phyloP scores from a whole-genome alignment of 164 flowering plant species.

The Magnolia officinalis region DNA sequence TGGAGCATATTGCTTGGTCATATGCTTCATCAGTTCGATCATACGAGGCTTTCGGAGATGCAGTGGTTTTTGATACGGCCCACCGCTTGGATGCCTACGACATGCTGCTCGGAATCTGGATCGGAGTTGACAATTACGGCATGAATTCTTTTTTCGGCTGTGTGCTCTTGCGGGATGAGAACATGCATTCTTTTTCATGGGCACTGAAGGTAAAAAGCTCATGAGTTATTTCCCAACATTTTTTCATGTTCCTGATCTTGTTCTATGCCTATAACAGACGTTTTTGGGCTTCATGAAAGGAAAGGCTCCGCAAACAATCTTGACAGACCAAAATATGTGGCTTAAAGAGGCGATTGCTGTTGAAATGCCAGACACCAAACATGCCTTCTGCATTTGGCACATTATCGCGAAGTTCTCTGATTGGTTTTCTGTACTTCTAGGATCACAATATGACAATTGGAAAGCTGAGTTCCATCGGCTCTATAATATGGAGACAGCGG shows the following conservation, averaged over 20 bases:
- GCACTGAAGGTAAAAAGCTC: conserved; percentile 60
- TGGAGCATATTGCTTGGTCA: conserved; percentile 79
- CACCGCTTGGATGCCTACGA: conserved; percentile 71
- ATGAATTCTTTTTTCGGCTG: conserved; percentile 63
- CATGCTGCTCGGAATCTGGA: conserved; percentile 72
- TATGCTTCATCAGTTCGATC: conserved; percentile 53
- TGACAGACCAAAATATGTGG: conserved; percentile 80
- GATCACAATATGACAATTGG: conserved; percentile 68
- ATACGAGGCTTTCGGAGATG: conserved; percentile 73
- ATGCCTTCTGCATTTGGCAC: conserved; percentile 82
- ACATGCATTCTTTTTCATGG: conserved; percentile 71
- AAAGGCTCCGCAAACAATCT: conserved; percentile 68
- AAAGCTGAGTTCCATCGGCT: conserved; percentile 68
- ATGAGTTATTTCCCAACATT: background rate
- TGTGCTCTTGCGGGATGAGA: conserved; percentile 73
- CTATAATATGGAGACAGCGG: conserved; percentile 47
- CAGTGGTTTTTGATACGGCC: conserved; percentile 67
- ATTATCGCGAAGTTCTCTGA: conserved; percentile 64
- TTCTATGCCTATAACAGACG: conserved; percentile 34
- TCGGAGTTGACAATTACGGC: conserved; percentile 87
- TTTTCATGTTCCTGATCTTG: background rate
- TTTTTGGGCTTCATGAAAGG: conserved; percentile 71
- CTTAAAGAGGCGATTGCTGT: conserved; percentile 69
- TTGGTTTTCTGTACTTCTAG: conserved; percentile 70
- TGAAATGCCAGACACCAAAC: conserved; percentile 68